Percentiles rank a stretch among this genome's conserved stretches.
These are phyloP conservation scores for Dioszegia aurantiaca DNA, from an alignment of 768 basidiomycete genomes.

Conservation along the genomic window DNA sequence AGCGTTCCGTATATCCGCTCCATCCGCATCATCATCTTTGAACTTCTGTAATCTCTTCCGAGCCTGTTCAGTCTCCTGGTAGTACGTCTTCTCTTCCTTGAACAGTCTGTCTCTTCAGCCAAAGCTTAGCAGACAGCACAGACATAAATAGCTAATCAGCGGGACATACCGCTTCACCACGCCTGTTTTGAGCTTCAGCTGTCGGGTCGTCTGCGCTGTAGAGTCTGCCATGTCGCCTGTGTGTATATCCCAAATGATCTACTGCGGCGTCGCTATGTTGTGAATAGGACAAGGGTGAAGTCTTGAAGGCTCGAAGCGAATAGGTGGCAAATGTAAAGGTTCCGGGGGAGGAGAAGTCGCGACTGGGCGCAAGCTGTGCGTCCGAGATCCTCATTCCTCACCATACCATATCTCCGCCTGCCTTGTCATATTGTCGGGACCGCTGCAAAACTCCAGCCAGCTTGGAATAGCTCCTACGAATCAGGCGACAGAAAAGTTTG, in stretches of 20 bases:
- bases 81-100: conserved; percentile 39
- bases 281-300: background rate
- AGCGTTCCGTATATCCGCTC: conserved; percentile 44
- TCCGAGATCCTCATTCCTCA: no score
- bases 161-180: conserved; percentile 40
- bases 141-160: background rate
- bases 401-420: no score
- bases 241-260: no score
- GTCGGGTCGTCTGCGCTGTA: conserved; percentile 32
- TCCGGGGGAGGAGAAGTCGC: no score
- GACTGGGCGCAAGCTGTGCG: no score
- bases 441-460: no score
- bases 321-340: no score
- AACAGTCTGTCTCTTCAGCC: conserved; percentile 25
- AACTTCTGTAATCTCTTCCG: conserved; percentile 29
- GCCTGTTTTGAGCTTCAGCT: conserved; percentile 44
- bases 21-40: conserved; percentile 36
- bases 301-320: no score
- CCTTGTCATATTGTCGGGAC: no score
- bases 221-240: conserved; percentile 36
- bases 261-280: no score
- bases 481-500: no score
- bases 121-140: background rate
- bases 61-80: conserved; percentile 29
- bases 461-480: no score